Conservation (phyloP, 768 basidiomycete genomes). For the Rhodotorula sphaerocarpa region DNA sequence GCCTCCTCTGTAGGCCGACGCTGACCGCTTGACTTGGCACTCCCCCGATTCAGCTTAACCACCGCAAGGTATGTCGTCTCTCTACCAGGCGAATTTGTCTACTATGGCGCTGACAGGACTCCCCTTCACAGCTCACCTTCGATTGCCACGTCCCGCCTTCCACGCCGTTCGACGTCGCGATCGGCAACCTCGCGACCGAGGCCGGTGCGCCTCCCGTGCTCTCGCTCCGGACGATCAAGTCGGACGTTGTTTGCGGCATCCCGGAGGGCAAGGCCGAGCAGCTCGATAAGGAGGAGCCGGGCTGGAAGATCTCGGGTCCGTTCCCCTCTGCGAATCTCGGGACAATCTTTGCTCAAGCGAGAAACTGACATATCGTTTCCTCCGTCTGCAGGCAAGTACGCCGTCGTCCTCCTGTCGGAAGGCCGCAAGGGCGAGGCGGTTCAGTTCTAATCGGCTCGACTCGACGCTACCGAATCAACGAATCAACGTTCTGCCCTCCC, state of each 20-base stretch:
- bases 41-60: conserved; percentile 52
- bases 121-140: conserved; percentile 49
- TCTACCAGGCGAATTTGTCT: conserved; percentile 41
- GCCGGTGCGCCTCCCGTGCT: conserved; percentile 76
- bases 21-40: background rate
- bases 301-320: conserved; percentile 72
- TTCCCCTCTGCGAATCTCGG: background rate
- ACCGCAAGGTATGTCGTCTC: conserved; percentile 51
- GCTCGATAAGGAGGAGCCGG: conserved; percentile 75
- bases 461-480: too few relatives aligned
- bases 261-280: conserved; percentile 54
- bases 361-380: conserved; percentile 1
- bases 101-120: conserved; percentile 45
- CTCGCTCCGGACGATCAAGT: conserved; percentile 85
- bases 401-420: conserved; percentile 75
- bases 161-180: conserved; percentile 80
- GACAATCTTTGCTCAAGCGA: background rate
- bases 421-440: conserved; percentile 84
- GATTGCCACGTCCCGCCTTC: conserved; percentile 77
- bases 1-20: background rate
- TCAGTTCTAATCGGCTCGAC: conserved; percentile 39
- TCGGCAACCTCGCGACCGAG: conserved; percentile 82
- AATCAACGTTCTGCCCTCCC: background rate
- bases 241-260: conserved; percentile 80
- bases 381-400: conserved; percentile 42